Evolutionary conservation across 768 basidiomycete genomes (phyloP).

Genomic region (Auriculariales sp.): DNA sequence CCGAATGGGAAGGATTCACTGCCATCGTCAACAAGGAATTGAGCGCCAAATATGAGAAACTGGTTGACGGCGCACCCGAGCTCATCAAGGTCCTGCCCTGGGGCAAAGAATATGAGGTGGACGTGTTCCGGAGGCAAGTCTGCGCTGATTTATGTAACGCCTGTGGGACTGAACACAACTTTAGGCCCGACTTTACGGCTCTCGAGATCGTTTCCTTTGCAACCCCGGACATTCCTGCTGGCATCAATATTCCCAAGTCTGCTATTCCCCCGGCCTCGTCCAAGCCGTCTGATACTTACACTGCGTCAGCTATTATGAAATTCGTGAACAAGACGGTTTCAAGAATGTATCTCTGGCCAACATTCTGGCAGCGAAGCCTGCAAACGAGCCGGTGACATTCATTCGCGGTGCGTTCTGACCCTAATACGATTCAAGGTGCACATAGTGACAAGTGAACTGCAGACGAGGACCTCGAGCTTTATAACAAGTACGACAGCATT

Average conservation of each 20-base stretch:
- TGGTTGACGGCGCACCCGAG: conserved; percentile 64
- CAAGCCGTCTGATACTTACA: conserved; percentile 24
- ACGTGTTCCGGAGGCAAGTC: conserved; percentile 69
- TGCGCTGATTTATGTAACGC: conserved; percentile 24
- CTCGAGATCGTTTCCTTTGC: conserved; percentile 73
- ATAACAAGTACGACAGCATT: conserved; percentile 61
- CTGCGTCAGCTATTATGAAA: conserved; percentile 65
- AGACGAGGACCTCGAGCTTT: conserved; percentile 62
- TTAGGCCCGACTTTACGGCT: conserved; percentile 33
- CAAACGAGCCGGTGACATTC: conserved; percentile 21
- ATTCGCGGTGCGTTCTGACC: background rate
- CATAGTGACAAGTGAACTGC: conserved; percentile 3
- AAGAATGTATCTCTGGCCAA: conserved; percentile 86
- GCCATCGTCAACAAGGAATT: conserved; percentile 78
- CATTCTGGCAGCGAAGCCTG: conserved; percentile 76
- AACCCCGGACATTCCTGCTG: conserved; percentile 69
- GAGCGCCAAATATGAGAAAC: conserved; percentile 63
- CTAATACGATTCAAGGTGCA: background rate
- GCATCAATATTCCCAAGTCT: conserved; percentile 39
- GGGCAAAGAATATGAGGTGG: conserved; percentile 30
- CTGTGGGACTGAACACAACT: background rate
- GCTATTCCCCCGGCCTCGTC: conserved; percentile 1
- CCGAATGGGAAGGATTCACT: conserved; percentile 90
- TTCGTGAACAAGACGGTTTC: conserved; percentile 70
- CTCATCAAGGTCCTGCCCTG: conserved; percentile 37